Percentiles rank a stretch among this genome's conserved stretches.
Evolutionary conservation across 2,329 filamentous ascomycete genomes (phyloP).

Genomic region (Mycosphaerella sp.): DNA sequence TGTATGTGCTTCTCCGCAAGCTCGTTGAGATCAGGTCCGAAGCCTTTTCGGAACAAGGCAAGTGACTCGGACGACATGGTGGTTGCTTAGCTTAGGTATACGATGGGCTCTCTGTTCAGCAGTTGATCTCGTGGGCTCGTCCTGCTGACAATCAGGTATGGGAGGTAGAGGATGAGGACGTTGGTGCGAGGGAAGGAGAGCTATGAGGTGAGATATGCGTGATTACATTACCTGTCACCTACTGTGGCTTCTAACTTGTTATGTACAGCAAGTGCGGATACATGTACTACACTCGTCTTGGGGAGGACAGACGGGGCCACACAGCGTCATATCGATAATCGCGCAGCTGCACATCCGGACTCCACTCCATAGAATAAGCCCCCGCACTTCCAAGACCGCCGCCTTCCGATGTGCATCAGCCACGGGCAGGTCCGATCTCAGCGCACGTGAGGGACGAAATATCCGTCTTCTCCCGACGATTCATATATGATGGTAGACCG

Average conservation of each 20-base stretch:
- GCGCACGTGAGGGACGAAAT: not conserved
- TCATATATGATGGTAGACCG: not conserved
- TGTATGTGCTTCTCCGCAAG: constrained; percentile 55
- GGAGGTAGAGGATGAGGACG: no score
- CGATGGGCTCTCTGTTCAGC: not conserved
- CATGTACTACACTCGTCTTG: no score
- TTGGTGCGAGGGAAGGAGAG: no score
- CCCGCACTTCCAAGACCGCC: not conserved
- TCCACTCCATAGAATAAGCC: not conserved
- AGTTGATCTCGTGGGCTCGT: not conserved
- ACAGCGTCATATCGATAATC: not conserved
- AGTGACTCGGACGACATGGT: constrained; percentile 43
- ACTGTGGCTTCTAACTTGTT: no score
- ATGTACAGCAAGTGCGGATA: no score
- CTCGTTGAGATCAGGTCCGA: constrained; percentile 46
- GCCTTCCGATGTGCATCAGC: not conserved
- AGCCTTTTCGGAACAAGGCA: constrained; percentile 43
- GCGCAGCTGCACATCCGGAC: not conserved
- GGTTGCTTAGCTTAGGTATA: not conserved
- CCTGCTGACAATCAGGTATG: no score
- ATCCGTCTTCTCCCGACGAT: not conserved
- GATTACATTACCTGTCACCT: no score
- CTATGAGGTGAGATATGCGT: no score
- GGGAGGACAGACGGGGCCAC: not conserved
- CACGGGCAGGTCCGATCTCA: not conserved